Base-by-base conservation (phyloP, 179 eudicot genomes). In the Beta lomatogona region DNA sequence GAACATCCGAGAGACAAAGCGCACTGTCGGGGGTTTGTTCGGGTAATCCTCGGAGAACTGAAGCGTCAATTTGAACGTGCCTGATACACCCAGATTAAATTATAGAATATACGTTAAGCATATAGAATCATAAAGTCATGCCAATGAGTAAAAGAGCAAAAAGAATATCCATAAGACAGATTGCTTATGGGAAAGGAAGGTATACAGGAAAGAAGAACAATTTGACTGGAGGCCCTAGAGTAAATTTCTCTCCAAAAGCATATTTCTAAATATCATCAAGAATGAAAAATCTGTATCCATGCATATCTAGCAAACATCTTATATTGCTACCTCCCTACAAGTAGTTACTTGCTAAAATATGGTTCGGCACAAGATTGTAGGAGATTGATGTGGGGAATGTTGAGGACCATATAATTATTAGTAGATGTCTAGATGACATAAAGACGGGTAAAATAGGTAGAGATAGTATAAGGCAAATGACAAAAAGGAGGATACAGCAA, bases 1-100 rank as follows among this genome's bases (percentile, higher is more conserved):
- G 77, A 93, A 93, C 97, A 93, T 93, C 79, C 95, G 82, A 64
- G 97, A 93, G 28, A 93, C 92, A 84, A 93, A 93, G 65, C 92
- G 91, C 76, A 93, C 97, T 53, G 91, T 90, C 59, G 97, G 97
- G 14, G 97, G 97, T 84, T 92, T 91, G 69, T 92, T 93, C 25
- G 97, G 95, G 77, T 91, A 91, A 76, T 93, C 97, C 86, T 93
- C 97, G 6, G 89, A 22, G 79, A 93, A 93, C 79, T 93, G 97
- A 80, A 91, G 92, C 0, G 95, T 91, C 89, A 93, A 73, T 80
- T 90, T 93, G 79, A 93, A 93, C 80, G 97, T 91, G 63, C 97
- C 97, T 92, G 91, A 65, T 16, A 75, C 19, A 55, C 75, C 66
- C 81, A 85, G 76, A 65, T 45, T 45, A 85, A 46, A 69, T 50